Conservation (phyloP, 306 rosid species). For the Amphicarpaea edgeworthii region DNA sequence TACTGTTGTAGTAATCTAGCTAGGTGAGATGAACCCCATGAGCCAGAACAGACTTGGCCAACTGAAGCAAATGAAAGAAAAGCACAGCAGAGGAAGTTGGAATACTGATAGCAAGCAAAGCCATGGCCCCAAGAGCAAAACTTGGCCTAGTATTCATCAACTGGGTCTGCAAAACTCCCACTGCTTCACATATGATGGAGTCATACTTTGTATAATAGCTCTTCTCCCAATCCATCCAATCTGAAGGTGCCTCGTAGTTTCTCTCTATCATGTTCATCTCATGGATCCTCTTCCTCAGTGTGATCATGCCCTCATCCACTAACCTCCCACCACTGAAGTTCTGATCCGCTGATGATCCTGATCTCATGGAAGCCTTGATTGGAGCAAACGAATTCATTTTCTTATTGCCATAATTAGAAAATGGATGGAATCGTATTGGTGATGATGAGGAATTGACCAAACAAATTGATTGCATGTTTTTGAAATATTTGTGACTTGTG, state of each 20-base stretch:
- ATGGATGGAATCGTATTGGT: conserved; percentile 25
- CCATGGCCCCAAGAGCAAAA: conserved; percentile 52
- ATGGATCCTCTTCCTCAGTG: conserved; percentile 66
- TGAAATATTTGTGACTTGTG: neutral
- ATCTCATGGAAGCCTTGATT: conserved; percentile 35
- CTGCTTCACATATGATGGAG: conserved; percentile 54
- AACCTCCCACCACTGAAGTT: conserved; percentile 46
- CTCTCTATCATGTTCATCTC: conserved; percentile 82
- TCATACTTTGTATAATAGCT: conserved; percentile 58
- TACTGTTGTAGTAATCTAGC: neutral
- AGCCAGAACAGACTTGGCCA: conserved; percentile 31
- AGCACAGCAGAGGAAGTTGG: conserved; percentile 48
- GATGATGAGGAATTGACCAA: conserved; percentile 27
- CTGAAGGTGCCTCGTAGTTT: conserved; percentile 69
- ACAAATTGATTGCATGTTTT: conserved; percentile 41
- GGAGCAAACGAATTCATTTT: neutral
- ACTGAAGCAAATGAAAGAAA: conserved; percentile 38
- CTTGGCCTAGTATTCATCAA: conserved; percentile 70
- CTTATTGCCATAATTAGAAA: conserved; percentile 12
- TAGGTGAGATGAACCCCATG: conserved; percentile 34
- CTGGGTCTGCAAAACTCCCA: conserved; percentile 59
- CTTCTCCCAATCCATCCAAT: conserved; percentile 84
- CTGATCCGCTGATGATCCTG: conserved; percentile 39
- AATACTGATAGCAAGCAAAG: conserved; percentile 46
- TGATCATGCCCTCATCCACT: conserved; percentile 76